Conservation (phyloP, 768 basidiomycete species). For the Boletus reticuloceps region DNA sequence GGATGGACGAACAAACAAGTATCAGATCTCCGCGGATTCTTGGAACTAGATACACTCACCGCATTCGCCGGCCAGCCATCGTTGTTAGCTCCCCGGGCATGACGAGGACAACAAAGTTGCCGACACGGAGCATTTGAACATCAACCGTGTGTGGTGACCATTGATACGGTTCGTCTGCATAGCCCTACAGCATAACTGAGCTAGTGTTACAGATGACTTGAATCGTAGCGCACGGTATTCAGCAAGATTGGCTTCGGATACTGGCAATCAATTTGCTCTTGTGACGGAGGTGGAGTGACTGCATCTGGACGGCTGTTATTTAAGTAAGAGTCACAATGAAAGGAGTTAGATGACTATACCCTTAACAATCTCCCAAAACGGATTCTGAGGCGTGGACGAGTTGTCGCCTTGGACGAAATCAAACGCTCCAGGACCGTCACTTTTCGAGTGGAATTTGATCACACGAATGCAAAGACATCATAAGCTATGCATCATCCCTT, state of each 20-base stretch:
- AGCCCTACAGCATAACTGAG: conserved; percentile 46
- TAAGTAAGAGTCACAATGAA: background rate
- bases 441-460: background rate
- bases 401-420: conserved; percentile 78
- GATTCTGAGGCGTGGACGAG: conserved; percentile 60
- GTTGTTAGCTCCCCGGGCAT: conserved; percentile 81
- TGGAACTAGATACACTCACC: conserved; percentile 40
- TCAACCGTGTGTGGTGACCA: conserved; percentile 76
- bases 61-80: conserved; percentile 75
- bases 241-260: conserved; percentile 76
- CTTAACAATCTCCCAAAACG: conserved; percentile 81
- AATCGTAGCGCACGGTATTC: conserved; percentile 43
- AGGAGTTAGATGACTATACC: conserved; percentile 24
- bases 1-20: background rate
- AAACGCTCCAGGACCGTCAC: conserved; percentile 74
- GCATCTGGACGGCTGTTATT: conserved; percentile 12
- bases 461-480: background rate
- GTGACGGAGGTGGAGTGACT: conserved; percentile 62
- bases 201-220: background rate
- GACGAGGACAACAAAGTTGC: conserved; percentile 72
- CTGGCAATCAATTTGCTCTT: conserved; percentile 67
- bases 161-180: conserved; percentile 62
- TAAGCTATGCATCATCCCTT: background rate
- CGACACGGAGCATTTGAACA: conserved; percentile 74
- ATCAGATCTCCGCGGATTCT: background rate